Evolutionary conservation across 805 yeast genomes (phyloP).

Genomic region (Suhomyces sp.): DNA sequence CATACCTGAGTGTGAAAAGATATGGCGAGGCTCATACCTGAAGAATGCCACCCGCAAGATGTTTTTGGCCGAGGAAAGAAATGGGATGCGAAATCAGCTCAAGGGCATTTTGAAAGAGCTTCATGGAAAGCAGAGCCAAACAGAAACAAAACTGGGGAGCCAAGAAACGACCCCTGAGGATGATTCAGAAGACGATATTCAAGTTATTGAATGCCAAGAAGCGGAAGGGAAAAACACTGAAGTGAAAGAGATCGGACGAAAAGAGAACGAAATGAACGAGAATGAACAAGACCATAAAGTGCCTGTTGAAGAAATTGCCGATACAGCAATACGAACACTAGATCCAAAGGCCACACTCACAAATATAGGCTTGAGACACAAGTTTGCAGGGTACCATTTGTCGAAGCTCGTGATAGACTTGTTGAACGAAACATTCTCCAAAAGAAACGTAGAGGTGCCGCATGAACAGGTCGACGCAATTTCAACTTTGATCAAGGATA

Average conservation of each 20-base stretch:
- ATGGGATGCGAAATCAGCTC: conserved; percentile 25
- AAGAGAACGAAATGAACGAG: not conserved
- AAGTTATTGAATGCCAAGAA: conserved; percentile 13
- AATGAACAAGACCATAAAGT: not conserved
- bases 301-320: not conserved
- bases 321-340: not conserved
- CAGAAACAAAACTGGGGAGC: not conserved
- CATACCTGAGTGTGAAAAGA: conserved; percentile 44
- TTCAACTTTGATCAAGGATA: not conserved
- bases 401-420: not conserved
- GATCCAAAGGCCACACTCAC: conserved; percentile 4
- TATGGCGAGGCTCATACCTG: conserved; percentile 41
- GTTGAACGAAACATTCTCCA: conserved; percentile 5
- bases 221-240: not conserved
- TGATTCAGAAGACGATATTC: conserved; percentile 21
- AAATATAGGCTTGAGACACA: conserved; percentile 2
- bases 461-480: conserved; percentile 1
- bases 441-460: conserved; percentile 5
- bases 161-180: conserved; percentile 1
- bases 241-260: not conserved
- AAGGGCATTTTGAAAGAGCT: conserved; percentile 22
- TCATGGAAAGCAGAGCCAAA: conserved; percentile 16
- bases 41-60: conserved; percentile 13
- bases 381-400: conserved; percentile 1
- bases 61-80: conserved; percentile 29